Evolutionary conservation across 2,329 filamentous ascomycete genomes (phyloP).

Genomic region (Hypoxylon sp.): DNA sequence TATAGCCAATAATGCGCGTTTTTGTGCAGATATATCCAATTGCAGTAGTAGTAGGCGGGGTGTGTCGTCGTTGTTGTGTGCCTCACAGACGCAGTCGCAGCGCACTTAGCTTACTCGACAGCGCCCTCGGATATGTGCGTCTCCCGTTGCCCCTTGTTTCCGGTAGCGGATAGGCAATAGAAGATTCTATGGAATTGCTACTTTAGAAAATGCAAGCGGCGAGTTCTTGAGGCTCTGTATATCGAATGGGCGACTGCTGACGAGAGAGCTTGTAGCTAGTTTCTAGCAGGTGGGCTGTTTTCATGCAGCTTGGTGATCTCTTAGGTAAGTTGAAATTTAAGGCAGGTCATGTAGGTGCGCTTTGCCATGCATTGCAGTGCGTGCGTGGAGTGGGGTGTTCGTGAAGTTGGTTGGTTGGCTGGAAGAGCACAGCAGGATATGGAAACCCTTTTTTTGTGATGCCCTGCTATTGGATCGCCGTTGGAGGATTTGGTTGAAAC

Average conservation of each 20-base stretch:
- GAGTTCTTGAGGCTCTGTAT: constrained; percentile 31
- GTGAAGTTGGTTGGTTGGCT: constrained; percentile 26
- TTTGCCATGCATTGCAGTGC: constrained; percentile 42
- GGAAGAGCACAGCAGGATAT: constrained; percentile 27
- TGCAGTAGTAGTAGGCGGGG: constrained; percentile 24
- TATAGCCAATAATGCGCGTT: constrained; percentile 39
- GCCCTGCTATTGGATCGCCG: constrained; percentile 25
- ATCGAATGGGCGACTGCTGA: constrained; percentile 32
- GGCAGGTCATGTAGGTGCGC: constrained; percentile 39
- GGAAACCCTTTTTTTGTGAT: constrained; percentile 19
- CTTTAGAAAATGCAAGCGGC: constrained; percentile 15
- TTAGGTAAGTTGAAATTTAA: constrained; percentile 33
- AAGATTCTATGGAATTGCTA: constrained; percentile 32
- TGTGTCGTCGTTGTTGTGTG: constrained; percentile 19
- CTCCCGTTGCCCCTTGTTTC: constrained; percentile 23
- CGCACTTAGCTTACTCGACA: constrained; percentile 31
- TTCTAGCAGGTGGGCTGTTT: constrained; percentile 30
- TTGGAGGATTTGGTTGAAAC: constrained; percentile 24
- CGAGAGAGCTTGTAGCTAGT: constrained; percentile 31
- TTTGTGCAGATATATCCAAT: constrained; percentile 31
- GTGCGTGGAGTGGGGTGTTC: constrained; percentile 33
- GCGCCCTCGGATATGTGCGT: constrained; percentile 33
- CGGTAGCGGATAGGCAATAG: constrained; percentile 23
- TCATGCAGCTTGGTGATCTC: constrained; percentile 43
- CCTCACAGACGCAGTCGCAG: constrained; percentile 25